Conservation (phyloP, 163 green algal genomes). For the Chloromonas sp. region DNA sequence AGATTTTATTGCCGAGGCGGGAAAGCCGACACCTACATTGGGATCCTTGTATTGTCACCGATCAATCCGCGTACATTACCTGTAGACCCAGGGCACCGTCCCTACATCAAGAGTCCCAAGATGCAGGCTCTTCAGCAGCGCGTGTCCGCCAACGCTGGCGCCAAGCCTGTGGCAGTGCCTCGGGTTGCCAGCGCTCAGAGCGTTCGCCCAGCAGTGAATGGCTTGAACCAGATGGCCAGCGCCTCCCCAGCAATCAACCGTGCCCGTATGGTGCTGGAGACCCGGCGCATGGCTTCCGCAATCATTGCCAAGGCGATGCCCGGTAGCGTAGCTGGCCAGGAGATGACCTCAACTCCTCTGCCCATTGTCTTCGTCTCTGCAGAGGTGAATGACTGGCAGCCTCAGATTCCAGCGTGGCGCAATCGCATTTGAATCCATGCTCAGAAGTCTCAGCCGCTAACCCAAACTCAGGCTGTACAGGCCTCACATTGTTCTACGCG, state of each 20-base stretch:
- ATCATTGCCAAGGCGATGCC: neutral
- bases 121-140: too few relatives aligned
- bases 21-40: too few relatives aligned
- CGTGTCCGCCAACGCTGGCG: too few relatives aligned
- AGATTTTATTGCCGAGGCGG: too few relatives aligned
- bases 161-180: too few relatives aligned
- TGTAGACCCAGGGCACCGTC: too few relatives aligned
- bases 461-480: neutral
- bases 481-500: neutral
- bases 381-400: conserved; percentile 4
- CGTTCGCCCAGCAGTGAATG: too few relatives aligned
- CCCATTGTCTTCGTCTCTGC: neutral
- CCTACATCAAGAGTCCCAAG: too few relatives aligned
- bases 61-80: too few relatives aligned
- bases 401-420: neutral
- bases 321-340: neutral
- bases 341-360: neutral
- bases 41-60: too few relatives aligned
- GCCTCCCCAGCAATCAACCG: neutral
- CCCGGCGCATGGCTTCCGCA: neutral
- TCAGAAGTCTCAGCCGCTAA: neutral
- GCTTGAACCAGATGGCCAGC: neutral
- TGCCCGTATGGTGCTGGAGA: too few relatives aligned
- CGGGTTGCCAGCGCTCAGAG: too few relatives aligned
- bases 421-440: neutral